A percentile compares a stretch with the other conserved stretches of the same genome.
Evolutionary conservation across 73 alveolate genomes (phyloP).

Genomic region (Tetrahymena elliotti): DNA sequence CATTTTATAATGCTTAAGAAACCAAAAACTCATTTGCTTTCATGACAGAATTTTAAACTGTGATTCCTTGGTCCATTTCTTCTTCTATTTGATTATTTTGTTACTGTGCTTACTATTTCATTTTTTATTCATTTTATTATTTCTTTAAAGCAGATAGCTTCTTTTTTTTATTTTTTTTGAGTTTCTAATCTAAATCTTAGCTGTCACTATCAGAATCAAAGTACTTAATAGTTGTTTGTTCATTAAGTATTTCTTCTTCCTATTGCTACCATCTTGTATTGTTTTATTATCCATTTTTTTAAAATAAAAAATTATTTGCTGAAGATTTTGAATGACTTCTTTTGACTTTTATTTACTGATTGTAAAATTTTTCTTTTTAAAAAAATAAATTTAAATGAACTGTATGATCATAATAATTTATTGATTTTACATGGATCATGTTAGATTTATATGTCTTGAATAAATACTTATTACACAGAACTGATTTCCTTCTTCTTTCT

Average conservation of each 20-base stretch:
- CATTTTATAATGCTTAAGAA: neutral
- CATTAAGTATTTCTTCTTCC: neutral
- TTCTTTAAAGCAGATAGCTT: neutral
- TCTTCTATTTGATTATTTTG: neutral
- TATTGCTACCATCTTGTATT: neutral
- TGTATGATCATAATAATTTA: neutral
- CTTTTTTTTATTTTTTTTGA: neutral
- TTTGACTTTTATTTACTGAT: neutral
- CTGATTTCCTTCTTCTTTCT: neutral
- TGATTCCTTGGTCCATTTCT: neutral
- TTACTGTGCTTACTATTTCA: neutral
- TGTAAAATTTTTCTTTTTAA: neutral
- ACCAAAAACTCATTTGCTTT: neutral
- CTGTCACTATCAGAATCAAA: neutral
- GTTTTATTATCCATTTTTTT: neutral
- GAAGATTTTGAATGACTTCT: neutral
- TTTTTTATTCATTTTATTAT: neutral
- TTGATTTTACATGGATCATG: neutral
- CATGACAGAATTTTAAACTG: neutral
- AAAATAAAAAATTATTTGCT: neutral
- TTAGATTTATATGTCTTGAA: neutral
- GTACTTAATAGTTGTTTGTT: neutral
- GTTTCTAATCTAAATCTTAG: neutral
- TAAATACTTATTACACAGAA: neutral
- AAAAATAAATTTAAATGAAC: neutral